Evolutionary conservation across 1,284 basidiomycete species (phyloP).

Genomic region (Nidula niveotomentosa): DNA sequence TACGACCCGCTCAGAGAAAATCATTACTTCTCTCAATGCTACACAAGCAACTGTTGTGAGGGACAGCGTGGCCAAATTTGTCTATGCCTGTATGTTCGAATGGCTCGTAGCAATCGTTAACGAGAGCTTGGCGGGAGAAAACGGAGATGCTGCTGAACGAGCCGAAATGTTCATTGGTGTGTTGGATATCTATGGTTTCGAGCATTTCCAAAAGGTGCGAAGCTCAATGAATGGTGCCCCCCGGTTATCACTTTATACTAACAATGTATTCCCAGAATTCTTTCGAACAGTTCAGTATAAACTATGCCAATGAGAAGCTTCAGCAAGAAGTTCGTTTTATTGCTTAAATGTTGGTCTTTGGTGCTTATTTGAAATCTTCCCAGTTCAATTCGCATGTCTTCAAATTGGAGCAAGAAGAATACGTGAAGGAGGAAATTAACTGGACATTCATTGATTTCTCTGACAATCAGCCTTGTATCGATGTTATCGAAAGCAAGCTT

Average conservation of each 20-base stretch:
- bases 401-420: constrained; percentile 99
- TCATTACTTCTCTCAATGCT: constrained; percentile 84
- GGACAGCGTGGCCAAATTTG: constrained; percentile 97
- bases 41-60: constrained; percentile 94
- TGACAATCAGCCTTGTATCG: constrained; percentile 98
- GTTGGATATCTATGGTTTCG: constrained; percentile 95
- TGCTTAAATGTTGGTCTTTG: neutral
- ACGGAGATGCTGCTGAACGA: constrained; percentile 79
- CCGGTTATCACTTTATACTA: constrained; percentile 3
- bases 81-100: constrained; percentile 98
- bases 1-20: constrained; percentile 93
- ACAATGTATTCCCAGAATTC: constrained; percentile 65
- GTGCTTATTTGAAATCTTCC: constrained; percentile 13
- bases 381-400: constrained; percentile 99
- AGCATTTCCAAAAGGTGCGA: constrained; percentile 90
- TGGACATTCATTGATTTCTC: constrained; percentile 99
- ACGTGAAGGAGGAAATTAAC: constrained; percentile 96
- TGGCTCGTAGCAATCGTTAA: constrained; percentile 99
- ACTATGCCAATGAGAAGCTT: constrained; percentile 98
- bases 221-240: neutral
- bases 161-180: constrained; percentile 99
- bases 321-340: constrained; percentile 80
- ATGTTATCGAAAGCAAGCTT: constrained; percentile 97
- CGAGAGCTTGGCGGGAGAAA: constrained; percentile 91
- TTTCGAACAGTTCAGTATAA: constrained; percentile 99